Percentiles rank a stretch among this genome's conserved stretches.
These are phyloP conservation scores for Chaetoscypha palmicola DNA, from an alignment of 2,329 filamentous ascomycete genomes.

Conservation along the genomic window DNA sequence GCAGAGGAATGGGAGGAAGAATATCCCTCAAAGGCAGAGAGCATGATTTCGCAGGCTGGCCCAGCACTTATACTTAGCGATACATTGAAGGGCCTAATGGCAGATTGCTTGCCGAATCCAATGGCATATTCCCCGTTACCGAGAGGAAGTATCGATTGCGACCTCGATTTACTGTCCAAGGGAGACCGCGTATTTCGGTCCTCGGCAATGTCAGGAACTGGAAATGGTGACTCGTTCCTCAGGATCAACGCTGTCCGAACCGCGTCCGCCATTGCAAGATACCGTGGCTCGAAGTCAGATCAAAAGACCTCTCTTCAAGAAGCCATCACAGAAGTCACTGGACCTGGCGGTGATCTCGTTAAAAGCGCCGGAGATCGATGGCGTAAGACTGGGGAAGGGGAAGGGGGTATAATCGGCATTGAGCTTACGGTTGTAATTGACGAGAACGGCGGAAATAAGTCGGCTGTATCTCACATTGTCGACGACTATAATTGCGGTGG, in stretches of 20 bases:
- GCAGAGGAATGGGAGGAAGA: constrained; percentile 70
- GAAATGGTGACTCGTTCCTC: constrained; percentile 84
- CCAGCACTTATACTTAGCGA: constrained; percentile 36
- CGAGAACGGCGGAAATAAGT: constrained; percentile 36
- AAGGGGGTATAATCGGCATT: constrained; percentile 81
- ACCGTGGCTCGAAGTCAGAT: constrained; percentile 30
- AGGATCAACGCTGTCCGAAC: constrained; percentile 65
- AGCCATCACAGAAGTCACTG: constrained; percentile 60
- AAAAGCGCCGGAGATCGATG: constrained; percentile 67
- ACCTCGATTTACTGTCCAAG: constrained; percentile 27
- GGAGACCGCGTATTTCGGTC: constrained; percentile 21
- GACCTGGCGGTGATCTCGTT: constrained; percentile 66
- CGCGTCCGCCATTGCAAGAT: constrained; percentile 65
- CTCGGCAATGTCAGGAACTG: constrained; percentile 66
- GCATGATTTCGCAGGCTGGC: constrained; percentile 16
- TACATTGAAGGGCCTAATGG: constrained; percentile 42
- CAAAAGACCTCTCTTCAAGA: constrained; percentile 38
- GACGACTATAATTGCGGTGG: constrained; percentile 81
- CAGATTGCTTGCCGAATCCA: constrained; percentile 51
- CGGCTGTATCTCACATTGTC: constrained; percentile 47
- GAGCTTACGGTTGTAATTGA: constrained; percentile 48
- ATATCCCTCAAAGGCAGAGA: constrained; percentile 28
- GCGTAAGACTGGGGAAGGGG: constrained; percentile 67
- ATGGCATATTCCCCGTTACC: constrained; percentile 30
- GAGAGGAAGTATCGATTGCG: constrained; percentile 22